phyloP scores from a whole-genome alignment of 495 filamentous ascomycete species.

The Trichocladium antarcticum region DNA sequence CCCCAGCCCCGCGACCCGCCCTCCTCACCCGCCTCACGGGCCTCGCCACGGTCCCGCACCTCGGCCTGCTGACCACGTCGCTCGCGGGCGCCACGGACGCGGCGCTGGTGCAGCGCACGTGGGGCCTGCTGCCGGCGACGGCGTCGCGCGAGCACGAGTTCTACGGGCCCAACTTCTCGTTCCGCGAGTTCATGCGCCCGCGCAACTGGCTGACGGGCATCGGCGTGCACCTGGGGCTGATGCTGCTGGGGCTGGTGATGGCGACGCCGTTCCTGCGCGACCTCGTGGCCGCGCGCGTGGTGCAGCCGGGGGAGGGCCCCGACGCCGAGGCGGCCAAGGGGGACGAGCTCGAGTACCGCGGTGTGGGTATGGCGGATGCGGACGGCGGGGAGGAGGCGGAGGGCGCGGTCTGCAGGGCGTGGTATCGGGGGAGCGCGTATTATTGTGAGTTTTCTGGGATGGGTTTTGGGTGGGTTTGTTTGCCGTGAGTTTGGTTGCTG shows the following conservation, averaged over 20 bases:
- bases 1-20: slow-evolving; percentile 22
- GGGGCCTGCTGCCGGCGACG: slow-evolving; percentile 52
- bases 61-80: slow-evolving; percentile 58
- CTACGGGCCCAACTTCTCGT: slow-evolving; percentile 66
- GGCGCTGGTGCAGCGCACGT: slow-evolving; percentile 61
- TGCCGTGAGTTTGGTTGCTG: slow-evolving; percentile 5
- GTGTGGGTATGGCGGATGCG: slow-evolving; percentile 51
- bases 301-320: slow-evolving; percentile 58
- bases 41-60: slow-evolving; percentile 46
- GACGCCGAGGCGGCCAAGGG: slow-evolving; percentile 43
- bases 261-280: slow-evolving; percentile 30
- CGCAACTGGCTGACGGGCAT: slow-evolving; percentile 49
- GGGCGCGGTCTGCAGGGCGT: slow-evolving; percentile 48
- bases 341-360: slow-evolving; percentile 54
- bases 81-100: slow-evolving; percentile 49
- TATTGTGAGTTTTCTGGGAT: slow-evolving; percentile 32
- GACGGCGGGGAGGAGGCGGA: slow-evolving; percentile 24
- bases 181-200: slow-evolving; percentile 54
- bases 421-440: slow-evolving; percentile 55
- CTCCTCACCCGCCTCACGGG: slow-evolving; percentile 47
- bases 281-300: slow-evolving; percentile 34
- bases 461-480: not conserved
- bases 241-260: slow-evolving; percentile 43
- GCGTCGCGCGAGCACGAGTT: slow-evolving; percentile 22
- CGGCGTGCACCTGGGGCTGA: slow-evolving; percentile 45